phyloP scores from a whole-genome alignment of 768 basidiomycete genomes.

The Podaxis sp. region DNA sequence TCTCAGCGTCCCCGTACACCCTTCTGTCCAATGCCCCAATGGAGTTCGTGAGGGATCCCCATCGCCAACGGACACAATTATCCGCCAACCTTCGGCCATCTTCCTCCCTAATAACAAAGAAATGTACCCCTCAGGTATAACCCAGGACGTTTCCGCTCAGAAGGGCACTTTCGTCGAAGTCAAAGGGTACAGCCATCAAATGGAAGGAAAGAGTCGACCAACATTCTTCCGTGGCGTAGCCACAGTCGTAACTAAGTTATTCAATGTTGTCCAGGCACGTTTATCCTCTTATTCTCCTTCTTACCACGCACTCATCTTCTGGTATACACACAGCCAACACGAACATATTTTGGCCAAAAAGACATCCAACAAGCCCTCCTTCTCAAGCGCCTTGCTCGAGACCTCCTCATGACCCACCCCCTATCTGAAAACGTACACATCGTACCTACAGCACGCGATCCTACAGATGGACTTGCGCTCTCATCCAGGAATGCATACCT shows the following conservation, averaged over 20 bases:
- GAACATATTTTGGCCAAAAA: constrained; percentile 96
- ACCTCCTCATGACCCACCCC: constrained; percentile 83
- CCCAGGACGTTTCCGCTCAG: constrained; percentile 71
- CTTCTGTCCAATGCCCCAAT: neutral
- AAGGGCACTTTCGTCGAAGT: constrained; percentile 91
- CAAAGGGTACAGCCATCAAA: constrained; percentile 85
- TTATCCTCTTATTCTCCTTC: neutral
- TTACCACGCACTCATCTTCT: constrained; percentile 9
- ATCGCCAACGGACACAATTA: neutral
- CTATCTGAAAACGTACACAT: constrained; percentile 75
- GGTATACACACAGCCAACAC: constrained; percentile 63
- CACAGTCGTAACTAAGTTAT: constrained; percentile 92
- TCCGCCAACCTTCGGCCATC: constrained; percentile 59
- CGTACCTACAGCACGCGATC: constrained; percentile 78
- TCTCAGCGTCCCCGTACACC: constrained; percentile 24
- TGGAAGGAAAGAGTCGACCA: constrained; percentile 89
- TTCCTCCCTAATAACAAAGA: constrained; percentile 79
- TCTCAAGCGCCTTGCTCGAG: constrained; percentile 72
- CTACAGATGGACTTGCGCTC: constrained; percentile 69
- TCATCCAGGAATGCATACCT: constrained; percentile 93
- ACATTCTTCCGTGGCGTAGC: constrained; percentile 95
- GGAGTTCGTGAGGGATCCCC: neutral
- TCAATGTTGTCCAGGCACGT: constrained; percentile 85
- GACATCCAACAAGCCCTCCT: constrained; percentile 96
- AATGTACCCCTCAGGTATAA: constrained; percentile 93